A percentile compares a stretch with the other conserved stretches of the same genome.
Conservation (phyloP, 257 asterid genomes). For the Scutellaria galericulata region DNA sequence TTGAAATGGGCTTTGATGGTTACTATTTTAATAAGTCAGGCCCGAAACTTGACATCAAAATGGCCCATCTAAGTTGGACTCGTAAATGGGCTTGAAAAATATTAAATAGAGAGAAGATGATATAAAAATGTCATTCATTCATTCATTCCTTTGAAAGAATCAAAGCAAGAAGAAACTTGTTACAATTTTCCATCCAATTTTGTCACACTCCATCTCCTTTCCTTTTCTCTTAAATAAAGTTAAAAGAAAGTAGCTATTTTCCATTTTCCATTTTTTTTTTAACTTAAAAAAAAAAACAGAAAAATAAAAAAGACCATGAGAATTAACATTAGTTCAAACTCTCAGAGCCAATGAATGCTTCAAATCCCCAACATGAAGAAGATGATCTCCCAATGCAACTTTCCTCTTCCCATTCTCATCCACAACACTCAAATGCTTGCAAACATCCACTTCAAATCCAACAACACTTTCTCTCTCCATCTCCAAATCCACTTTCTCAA, state of each 20-base stretch:
- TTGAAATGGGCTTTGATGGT: no score
- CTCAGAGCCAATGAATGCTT: conserved; percentile 51
- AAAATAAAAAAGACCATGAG: not conserved
- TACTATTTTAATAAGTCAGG: no score
- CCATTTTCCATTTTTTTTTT: not conserved
- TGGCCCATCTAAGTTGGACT: no score
- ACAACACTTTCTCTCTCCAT: conserved; percentile 48
- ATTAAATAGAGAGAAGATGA: not conserved
- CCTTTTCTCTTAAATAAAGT: not conserved
- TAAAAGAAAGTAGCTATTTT: not conserved
- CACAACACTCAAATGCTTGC: conserved; percentile 72
- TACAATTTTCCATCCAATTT: conserved; percentile 30
- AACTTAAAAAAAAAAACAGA: not conserved
- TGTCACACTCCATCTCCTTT: conserved; percentile 1
- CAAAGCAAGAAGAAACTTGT: conserved; percentile 33
- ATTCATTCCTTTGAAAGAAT: conserved; percentile 32
- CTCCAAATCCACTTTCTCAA: conserved; percentile 54
- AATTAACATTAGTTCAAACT: conserved; percentile 35
- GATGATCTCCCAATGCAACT: conserved; percentile 63
- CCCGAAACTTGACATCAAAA: no score
- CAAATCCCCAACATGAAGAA: conserved; percentile 64
- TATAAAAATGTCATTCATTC: not conserved
- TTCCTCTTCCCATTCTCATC: conserved; percentile 62
- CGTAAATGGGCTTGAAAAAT: no score
- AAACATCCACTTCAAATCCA: conserved; percentile 59